A percentile compares a stretch with the other conserved stretches of the same genome.
Evolutionary conservation across 495 filamentous ascomycete genomes (phyloP).

Genomic region (Aspergillus bertholletiae): DNA sequence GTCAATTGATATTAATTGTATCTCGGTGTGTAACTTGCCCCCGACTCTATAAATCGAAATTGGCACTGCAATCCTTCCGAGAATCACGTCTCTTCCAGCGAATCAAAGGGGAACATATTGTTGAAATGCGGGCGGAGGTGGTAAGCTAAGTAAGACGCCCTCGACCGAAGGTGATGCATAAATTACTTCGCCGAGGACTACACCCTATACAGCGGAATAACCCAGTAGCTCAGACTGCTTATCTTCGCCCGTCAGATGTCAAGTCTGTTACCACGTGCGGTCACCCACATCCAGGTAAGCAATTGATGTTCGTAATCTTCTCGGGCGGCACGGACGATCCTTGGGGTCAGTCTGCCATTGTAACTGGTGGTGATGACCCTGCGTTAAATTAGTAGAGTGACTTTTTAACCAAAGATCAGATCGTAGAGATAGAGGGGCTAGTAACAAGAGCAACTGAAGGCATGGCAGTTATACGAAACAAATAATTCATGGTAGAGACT

Average conservation of each 20-base stretch:
- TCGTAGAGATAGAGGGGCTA: no score
- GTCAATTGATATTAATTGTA: background rate
- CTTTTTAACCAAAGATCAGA: no score
- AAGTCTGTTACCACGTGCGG: background rate
- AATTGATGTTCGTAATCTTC: background rate
- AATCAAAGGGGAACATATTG: background rate
- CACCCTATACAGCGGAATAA: background rate
- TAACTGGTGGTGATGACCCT: no score
- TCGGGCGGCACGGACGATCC: background rate
- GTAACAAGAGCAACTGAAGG: no score
- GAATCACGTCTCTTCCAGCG: background rate
- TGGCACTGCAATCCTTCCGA: background rate
- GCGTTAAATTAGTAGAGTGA: no score
- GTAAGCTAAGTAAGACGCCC: background rate
- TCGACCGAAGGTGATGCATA: background rate
- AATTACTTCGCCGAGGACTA: background rate
- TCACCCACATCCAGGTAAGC: background rate
- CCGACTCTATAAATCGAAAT: background rate
- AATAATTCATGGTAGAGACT: no score
- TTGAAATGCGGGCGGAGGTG: background rate
- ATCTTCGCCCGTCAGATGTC: no score
- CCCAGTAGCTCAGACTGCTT: no score
- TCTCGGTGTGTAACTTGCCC: background rate
- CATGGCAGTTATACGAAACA: no score
- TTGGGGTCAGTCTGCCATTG: no score